Evolutionary conservation across 1,284 basidiomycete genomes (phyloP).

Genomic region (Ganoderma leucocontextum): DNA sequence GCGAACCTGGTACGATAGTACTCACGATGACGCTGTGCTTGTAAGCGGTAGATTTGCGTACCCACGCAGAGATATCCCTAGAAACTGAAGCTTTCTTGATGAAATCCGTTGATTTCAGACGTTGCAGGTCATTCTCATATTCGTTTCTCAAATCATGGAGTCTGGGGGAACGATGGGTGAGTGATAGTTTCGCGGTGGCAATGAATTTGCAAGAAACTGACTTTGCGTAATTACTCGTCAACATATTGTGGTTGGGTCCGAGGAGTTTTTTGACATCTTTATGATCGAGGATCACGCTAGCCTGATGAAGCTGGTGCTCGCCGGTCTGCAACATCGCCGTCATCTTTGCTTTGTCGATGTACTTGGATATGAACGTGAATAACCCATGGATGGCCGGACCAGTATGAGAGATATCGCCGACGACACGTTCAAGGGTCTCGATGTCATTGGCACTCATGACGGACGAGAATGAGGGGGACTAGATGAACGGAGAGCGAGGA

Average conservation of each 20-base stretch:
- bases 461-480: too few relatives aligned
- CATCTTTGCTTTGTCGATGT: neutral
- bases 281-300: neutral
- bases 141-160: neutral
- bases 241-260: neutral
- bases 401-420: neutral
- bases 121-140: neutral
- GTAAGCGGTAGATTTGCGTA: neutral
- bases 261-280: neutral
- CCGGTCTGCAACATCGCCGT: neutral
- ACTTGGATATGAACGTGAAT: neutral
- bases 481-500: too few relatives aligned
- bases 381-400: too few relatives aligned
- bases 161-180: too few relatives aligned
- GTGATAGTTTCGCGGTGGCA: too few relatives aligned
- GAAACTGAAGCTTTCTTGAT: neutral
- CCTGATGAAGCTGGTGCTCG: neutral
- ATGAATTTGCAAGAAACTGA: too few relatives aligned
- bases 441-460: too few relatives aligned
- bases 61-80: neutral
- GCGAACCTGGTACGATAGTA: too few relatives aligned
- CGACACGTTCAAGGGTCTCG: neutral
- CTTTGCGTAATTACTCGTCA: neutral
- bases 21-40: neutral
- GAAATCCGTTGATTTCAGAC: neutral